Base-by-base conservation (phyloP, 345 rosid genomes). In the Melaleuca quinquenervia region DNA sequence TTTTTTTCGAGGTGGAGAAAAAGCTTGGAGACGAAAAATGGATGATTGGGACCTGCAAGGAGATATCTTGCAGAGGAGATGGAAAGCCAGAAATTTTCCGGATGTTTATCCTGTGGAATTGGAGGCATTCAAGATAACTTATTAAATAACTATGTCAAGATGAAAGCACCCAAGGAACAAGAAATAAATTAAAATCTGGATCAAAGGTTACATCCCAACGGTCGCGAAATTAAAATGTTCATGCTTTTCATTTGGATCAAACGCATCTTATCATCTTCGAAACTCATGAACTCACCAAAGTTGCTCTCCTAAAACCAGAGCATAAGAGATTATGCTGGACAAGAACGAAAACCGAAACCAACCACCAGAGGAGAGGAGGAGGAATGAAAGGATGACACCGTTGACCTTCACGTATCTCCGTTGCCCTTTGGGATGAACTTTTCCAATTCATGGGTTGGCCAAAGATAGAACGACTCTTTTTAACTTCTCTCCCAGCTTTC, bases 1-100 rank as follows among this genome's bases (percentile, higher is more conserved):
- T 18, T 9, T 11, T 21, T 64, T 70, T 16, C 9, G 82, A 29
- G 92, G 92, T 84, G 88, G 94, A 82, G 91, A 86, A 70, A 41
- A 36, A 8, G 48, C 8, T 21, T 36, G 83, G 58, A 85, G 80
- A 41, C 16, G 52, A 50, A 16, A 70, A 45, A 15, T 49, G 88
- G 82, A 20, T 29, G 26, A 15, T 45, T n/a, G 41, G 82, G 84
- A 78, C 78, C 48, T 18, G 44, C 70, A 16, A 13, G 6, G 12
- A 8, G 32, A 58, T 32, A 70, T 32, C 78, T 70, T 70, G 45
- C 12, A 18, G 48, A 18, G 78, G 78, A 16, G 78, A 32, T 41
- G 11, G 48, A 41, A 41, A 10, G 48, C 78, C 78, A 32, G 78
- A 70, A 70, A 70, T 15, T 70, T 70, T 70, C 45, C 11, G 48